These are phyloP conservation scores for Sporothrix brasiliensis DNA, from an alignment of 2,329 filamentous ascomycete species.

Conservation along the genomic window DNA sequence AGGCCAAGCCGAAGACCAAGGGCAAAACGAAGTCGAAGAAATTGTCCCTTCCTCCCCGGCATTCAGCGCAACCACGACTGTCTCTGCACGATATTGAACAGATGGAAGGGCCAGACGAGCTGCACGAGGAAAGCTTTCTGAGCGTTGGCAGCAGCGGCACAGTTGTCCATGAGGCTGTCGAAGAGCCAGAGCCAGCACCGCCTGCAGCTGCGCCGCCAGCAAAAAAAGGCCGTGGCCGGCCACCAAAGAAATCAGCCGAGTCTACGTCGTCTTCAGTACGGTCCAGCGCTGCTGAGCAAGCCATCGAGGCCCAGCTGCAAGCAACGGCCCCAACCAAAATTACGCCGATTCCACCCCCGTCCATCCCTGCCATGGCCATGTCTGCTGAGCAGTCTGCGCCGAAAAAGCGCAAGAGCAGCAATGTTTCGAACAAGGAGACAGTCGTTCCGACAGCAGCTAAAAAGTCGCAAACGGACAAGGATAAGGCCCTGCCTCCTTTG, in stretches of 20 bases:
- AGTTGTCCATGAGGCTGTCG: conserved; percentile 36
- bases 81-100: neutral
- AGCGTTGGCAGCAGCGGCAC: conserved; percentile 35
- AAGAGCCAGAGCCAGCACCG: conserved; percentile 10
- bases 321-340: conserved; percentile 21
- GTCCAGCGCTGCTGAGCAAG: conserved; percentile 24
- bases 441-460: neutral
- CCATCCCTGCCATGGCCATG: conserved; percentile 2
- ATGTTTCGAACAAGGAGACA: neutral
- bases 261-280: conserved; percentile 3
- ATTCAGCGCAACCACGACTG: conserved; percentile 3
- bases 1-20: conserved; percentile 29
- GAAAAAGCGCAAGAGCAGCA: conserved; percentile 4
- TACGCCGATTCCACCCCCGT: conserved; percentile 28
- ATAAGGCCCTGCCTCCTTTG: conserved; percentile 41
- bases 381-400: neutral
- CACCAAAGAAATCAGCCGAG: conserved; percentile 41
- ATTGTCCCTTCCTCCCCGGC: neutral
- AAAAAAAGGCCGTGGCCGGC: conserved; percentile 43
- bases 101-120: conserved; percentile 29
- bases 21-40: conserved; percentile 22
- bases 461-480: conserved; percentile 35
- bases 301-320: conserved; percentile 5
- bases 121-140: conserved; percentile 38
- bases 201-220: conserved; percentile 27